Base-by-base conservation (phyloP, 805 yeast species). In the Candida qinlingensis region DNA sequence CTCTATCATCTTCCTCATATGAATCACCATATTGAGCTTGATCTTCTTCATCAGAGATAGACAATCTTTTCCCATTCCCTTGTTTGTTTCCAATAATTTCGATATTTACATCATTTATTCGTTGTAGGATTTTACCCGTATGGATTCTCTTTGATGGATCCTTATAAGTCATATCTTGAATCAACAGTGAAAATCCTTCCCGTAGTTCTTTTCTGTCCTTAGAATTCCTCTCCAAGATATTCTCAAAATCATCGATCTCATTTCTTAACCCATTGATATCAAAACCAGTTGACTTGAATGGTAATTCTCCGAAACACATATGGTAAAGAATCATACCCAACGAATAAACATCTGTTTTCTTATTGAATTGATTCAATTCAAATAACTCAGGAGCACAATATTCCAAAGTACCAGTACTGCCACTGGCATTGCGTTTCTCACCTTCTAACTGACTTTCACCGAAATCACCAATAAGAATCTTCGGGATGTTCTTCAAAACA, bases 371-470 rank as follows among this genome's bases (percentile, higher is more conserved):
- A 1, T 61, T 52, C 39, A 45, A 44, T 5, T 58, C 57, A 31
- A 54, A 42, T 11, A 58, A 47, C 56, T 89, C 96, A 0, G 97
- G 97, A 0, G 96, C 96, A 25, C 89, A 82, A 57, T 81, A 90
- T 59, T 89, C 97, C 7, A 89, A 59, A 0, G 97, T 90, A 0
- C 97, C 97, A 0, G 97, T 90, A 39, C 82, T 78, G 0, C 97
- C 97, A 5, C 90, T 82, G 1, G 91, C 82, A 8, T 74, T 72
- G 42, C 90, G 69, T 39, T 62, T 65, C 27, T 75, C 80, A 11
- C 92, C 89, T 46, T 83, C 83, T 53, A 85, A 71, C 54, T 85
- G 87, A 6, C 94, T 87, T 63, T 90, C 97, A 4, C 97, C 97
- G 63, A 90, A 85, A 67, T 90, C 97, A 40, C 95, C 83, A 10